These are phyloP conservation scores for Verticillium tricorpus DNA, from an alignment of 2,329 filamentous ascomycete species.

Conservation along the genomic window DNA sequence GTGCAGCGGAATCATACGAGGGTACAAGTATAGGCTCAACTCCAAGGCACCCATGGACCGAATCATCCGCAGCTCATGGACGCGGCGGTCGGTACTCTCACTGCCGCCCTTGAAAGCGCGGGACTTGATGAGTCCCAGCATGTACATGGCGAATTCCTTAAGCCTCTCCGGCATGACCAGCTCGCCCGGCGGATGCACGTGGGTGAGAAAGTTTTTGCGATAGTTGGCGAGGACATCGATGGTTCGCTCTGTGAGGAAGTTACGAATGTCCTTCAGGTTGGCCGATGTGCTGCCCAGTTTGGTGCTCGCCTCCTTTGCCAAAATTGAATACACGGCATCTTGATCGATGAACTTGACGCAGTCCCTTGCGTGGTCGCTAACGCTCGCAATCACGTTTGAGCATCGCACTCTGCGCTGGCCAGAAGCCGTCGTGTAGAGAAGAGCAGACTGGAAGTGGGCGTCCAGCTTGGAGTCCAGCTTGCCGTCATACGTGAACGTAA, in stretches of 20 bases:
- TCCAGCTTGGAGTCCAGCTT: slow-evolving; percentile 97
- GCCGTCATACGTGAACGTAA: slow-evolving; percentile 92
- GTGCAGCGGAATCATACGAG: slow-evolving; percentile 87
- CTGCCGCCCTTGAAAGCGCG: slow-evolving; percentile 90
- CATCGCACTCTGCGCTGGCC: slow-evolving; percentile 89
- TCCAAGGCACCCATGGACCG: slow-evolving; percentile 83
- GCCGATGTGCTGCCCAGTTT: slow-evolving; percentile 67
- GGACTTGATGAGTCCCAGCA: slow-evolving; percentile 83
- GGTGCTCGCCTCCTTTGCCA: slow-evolving; percentile 92
- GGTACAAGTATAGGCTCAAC: slow-evolving; percentile 88
- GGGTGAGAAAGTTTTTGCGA: slow-evolving; percentile 82
- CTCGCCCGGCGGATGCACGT: slow-evolving; percentile 82
- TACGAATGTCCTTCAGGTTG: slow-evolving; percentile 79
- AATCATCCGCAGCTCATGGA: slow-evolving; percentile 88
- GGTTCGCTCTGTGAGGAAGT: slow-evolving; percentile 80
- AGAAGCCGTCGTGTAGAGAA: slow-evolving; percentile 88
- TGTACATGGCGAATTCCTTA: slow-evolving; percentile 96
- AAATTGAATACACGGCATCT: slow-evolving; percentile 81
- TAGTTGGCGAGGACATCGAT: slow-evolving; percentile 91
- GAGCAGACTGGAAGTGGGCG: slow-evolving; percentile 92
- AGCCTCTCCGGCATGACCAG: slow-evolving; percentile 92
- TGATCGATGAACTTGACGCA: slow-evolving; percentile 93
- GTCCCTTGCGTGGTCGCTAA: slow-evolving; percentile 79
- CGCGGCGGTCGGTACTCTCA: slow-evolving; percentile 84
- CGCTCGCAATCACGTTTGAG: slow-evolving; percentile 87